phyloP scores from a whole-genome alignment of 2,329 filamentous ascomycete genomes.

The Exophiala oligosperma region DNA sequence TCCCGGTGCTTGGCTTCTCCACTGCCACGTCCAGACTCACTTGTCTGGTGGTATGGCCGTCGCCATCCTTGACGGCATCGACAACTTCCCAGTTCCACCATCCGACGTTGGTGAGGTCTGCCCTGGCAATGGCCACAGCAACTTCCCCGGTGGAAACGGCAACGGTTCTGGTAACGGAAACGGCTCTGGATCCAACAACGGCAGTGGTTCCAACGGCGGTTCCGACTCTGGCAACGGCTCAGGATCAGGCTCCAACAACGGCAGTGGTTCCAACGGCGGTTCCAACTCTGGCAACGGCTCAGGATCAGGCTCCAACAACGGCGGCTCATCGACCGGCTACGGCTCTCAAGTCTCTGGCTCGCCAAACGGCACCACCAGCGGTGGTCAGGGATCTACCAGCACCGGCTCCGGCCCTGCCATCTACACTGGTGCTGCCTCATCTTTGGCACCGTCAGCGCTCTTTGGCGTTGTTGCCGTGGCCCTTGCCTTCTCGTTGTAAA shows the following conservation, averaged over 20 bases:
- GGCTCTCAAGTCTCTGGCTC: neutral
- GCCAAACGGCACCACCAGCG: slow-evolving; percentile 1
- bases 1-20: slow-evolving; percentile 56
- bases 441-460: slow-evolving; percentile 3
- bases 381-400: too few species aligned
- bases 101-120: slow-evolving; percentile 26
- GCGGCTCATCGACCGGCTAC: neutral
- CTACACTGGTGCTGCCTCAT: slow-evolving; percentile 23
- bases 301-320: neutral
- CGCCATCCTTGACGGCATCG: slow-evolving; percentile 48
- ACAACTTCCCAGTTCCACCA: slow-evolving; percentile 32
- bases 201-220: slow-evolving; percentile 1
- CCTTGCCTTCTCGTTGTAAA: neutral
- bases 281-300: slow-evolving; percentile 4
- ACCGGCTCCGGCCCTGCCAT: slow-evolving; percentile 1
- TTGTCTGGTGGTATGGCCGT: slow-evolving; percentile 57
- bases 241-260: slow-evolving; percentile 41
- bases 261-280: neutral
- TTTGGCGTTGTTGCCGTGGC: slow-evolving; percentile 5
- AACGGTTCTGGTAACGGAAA: slow-evolving; percentile 3
- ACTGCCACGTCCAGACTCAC: slow-evolving; percentile 59
- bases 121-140: slow-evolving; percentile 14
- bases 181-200: slow-evolving; percentile 3
- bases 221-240: slow-evolving; percentile 31
- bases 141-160: slow-evolving; percentile 10